A percentile compares a stretch with the other conserved stretches of the same genome.
Evolutionary conservation across 2,329 filamentous ascomycete genomes (phyloP).

Genomic region (Phialophora chinensis): DNA sequence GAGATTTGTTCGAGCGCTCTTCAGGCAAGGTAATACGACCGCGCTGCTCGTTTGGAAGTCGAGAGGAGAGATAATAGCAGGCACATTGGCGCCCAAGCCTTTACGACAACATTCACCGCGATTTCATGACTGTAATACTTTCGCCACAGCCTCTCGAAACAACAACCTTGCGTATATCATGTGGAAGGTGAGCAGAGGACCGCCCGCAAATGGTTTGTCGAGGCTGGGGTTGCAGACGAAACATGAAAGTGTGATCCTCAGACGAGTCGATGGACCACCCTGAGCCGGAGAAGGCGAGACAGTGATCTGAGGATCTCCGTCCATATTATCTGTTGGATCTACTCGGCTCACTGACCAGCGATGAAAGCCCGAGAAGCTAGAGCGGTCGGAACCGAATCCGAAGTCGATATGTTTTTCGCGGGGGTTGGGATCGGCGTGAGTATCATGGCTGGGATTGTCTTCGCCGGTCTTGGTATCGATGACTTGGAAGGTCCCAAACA

Average conservation of each 20-base stretch:
- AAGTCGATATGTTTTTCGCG: conserved; percentile 19
- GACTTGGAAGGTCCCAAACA: conserved; percentile 26
- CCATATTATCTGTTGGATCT: background rate
- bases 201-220: background rate
- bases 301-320: background rate
- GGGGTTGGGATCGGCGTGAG: background rate
- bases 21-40: background rate
- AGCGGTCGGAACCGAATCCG: conserved; percentile 21
- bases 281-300: background rate
- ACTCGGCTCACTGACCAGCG: conserved; percentile 13
- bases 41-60: background rate
- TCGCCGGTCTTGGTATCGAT: conserved; percentile 6
- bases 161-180: conserved; percentile 14
- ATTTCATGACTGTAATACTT: background rate
- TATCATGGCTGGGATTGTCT: too few species aligned
- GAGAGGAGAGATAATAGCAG: background rate
- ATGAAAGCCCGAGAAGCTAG: conserved; percentile 18
- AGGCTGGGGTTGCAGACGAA: conserved; percentile 18
- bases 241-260: conserved; percentile 15
- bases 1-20: background rate
- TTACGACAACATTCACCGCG: background rate
- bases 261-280: background rate
- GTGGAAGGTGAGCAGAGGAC: conserved; percentile 4
- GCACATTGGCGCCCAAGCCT: background rate
- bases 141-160: conserved; percentile 16